These are phyloP conservation scores for Funneliformis geosporum DNA, from an alignment of 192 early-diverging fungal species.

Conservation along the genomic window DNA sequence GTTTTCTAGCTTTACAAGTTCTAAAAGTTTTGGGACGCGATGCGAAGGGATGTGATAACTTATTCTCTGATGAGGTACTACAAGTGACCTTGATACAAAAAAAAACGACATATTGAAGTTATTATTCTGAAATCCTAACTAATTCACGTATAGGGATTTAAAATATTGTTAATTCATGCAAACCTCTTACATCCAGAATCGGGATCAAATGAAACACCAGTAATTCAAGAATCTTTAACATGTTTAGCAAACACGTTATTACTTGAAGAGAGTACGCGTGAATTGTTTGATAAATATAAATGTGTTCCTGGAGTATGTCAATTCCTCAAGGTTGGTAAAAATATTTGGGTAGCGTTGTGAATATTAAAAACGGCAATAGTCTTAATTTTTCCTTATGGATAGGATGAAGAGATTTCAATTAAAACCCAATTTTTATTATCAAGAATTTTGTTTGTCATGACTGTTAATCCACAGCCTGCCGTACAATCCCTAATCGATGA, in stretches of 20 bases:
- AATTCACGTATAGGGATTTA: conserved; percentile 38
- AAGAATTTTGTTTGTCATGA: conserved; percentile 71
- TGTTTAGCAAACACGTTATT: conserved; percentile 69
- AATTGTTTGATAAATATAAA: conserved; percentile 47
- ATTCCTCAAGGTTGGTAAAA: conserved; percentile 47
- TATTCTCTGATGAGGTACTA: conserved; percentile 59
- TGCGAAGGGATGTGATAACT: conserved; percentile 53
- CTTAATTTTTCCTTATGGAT: neutral
- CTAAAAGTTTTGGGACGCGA: conserved; percentile 64
- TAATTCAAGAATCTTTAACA: conserved; percentile 60
- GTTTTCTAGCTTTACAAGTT: conserved; percentile 48
- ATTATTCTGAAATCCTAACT: neutral
- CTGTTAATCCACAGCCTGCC: conserved; percentile 45
- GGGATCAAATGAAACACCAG: conserved; percentile 37
- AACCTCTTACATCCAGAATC: conserved; percentile 33
- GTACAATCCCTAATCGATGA: conserved; percentile 47
- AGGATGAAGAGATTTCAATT: conserved; percentile 41
- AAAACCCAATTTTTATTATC: conserved; percentile 62
- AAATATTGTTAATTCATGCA: conserved; percentile 40
- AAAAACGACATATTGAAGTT: neutral
- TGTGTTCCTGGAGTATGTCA: conserved; percentile 41
- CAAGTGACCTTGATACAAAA: neutral
- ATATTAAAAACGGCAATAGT: neutral
- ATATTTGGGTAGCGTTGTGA: neutral
- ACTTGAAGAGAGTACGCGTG: conserved; percentile 50